phyloP scores from a whole-genome alignment of 306 rosid species.

The Dalbergia cochinchinensis region DNA sequence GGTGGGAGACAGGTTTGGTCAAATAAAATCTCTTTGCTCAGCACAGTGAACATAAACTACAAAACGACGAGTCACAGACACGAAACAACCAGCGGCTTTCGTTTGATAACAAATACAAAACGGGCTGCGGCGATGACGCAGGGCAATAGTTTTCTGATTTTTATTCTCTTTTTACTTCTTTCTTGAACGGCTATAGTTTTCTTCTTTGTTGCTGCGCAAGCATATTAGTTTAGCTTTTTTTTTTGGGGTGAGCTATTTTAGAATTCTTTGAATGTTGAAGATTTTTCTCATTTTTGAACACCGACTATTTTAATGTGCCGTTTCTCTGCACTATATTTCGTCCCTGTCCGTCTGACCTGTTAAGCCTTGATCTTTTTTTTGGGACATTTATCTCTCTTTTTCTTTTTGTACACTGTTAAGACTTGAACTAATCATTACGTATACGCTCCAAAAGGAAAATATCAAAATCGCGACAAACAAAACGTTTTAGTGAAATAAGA shows the following conservation, averaged over 20 bases:
- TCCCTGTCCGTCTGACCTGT: slow-evolving; percentile 17
- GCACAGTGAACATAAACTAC: background rate
- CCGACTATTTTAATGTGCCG: background rate
- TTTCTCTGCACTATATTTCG: slow-evolving; percentile 22
- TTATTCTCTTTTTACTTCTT: background rate
- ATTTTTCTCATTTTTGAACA: background rate
- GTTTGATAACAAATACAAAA: background rate
- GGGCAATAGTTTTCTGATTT: background rate
- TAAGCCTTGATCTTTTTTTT: slow-evolving; percentile 19
- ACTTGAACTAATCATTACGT: slow-evolving; percentile 41
- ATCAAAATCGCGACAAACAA: background rate
- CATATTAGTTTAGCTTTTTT: background rate
- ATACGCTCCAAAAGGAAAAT: slow-evolving; percentile 9
- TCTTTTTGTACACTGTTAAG: too few species aligned
- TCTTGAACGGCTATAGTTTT: background rate
- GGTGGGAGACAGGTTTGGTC: slow-evolving; percentile 57
- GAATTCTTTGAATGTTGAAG: background rate
- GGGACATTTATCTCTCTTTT: too few species aligned
- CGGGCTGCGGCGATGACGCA: slow-evolving; percentile 33
- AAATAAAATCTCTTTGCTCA: slow-evolving; percentile 47
- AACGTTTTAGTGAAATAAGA: background rate
- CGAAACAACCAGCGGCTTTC: slow-evolving; percentile 40
- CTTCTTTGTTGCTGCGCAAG: slow-evolving; percentile 3
- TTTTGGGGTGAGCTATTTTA: background rate
- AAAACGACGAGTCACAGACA: background rate